phyloP scores from a whole-genome alignment of 2,329 filamentous ascomycete genomes.

The Aspergillus brasiliensis region DNA sequence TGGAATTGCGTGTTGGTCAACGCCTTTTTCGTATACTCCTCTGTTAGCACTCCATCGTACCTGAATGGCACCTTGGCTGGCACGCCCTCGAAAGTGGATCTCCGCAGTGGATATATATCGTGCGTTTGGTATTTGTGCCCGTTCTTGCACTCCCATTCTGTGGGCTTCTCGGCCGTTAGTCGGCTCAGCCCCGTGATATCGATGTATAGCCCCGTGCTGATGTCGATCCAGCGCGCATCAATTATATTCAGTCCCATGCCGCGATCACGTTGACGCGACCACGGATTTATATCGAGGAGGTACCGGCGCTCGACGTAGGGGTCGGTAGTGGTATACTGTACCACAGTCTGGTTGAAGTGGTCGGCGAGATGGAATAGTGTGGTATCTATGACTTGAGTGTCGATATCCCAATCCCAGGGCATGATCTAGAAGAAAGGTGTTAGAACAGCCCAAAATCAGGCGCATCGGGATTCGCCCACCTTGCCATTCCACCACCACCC shows the following conservation, averaged over 20 bases:
- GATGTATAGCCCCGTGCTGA: slow-evolving; percentile 73
- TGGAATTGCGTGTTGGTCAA: slow-evolving; percentile 39
- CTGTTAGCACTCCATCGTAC: slow-evolving; percentile 42
- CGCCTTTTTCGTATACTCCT: slow-evolving; percentile 43
- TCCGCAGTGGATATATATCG: slow-evolving; percentile 76
- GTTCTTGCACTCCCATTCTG: slow-evolving; percentile 79
- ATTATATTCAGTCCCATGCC: slow-evolving; percentile 77
- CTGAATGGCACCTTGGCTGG: slow-evolving; percentile 65
- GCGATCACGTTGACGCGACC: slow-evolving; percentile 61
- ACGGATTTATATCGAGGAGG: slow-evolving; percentile 76
- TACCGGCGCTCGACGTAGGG: slow-evolving; percentile 57
- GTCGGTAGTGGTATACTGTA: slow-evolving; percentile 46
- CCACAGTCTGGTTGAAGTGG: slow-evolving; percentile 68
- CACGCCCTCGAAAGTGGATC: slow-evolving; percentile 74
- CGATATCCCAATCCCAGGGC: slow-evolving; percentile 83
- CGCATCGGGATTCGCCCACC: slow-evolving; percentile 37
- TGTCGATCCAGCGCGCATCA: slow-evolving; percentile 81
- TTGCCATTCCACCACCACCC: slow-evolving; percentile 87
- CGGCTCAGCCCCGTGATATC: slow-evolving; percentile 79
- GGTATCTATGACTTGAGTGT: slow-evolving; percentile 72
- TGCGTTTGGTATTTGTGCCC: slow-evolving; percentile 68
- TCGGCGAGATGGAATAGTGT: slow-evolving; percentile 68
- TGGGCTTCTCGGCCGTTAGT: slow-evolving; percentile 63
- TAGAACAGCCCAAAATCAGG: neutral
- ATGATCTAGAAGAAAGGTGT: slow-evolving; percentile 56